These are phyloP conservation scores for Apophysomyces ossiformis DNA, from an alignment of 371 early-diverging fungal species.

Conservation along the genomic window DNA sequence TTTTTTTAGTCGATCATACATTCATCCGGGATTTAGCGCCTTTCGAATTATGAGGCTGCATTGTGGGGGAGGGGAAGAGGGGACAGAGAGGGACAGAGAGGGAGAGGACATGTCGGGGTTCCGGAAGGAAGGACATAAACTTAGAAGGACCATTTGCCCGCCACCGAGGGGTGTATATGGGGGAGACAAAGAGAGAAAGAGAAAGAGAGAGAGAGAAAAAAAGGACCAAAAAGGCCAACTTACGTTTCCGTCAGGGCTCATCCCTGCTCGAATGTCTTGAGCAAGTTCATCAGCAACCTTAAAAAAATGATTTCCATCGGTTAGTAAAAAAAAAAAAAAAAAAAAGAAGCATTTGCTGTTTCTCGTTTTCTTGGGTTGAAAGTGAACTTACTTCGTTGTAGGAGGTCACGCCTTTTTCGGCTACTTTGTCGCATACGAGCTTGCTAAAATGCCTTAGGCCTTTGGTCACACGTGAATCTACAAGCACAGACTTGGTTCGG, in stretches of 20 bases:
- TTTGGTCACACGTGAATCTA: conserved; percentile 29
- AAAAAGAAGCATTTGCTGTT: conserved; percentile 15
- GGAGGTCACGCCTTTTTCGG: conserved; percentile 62
- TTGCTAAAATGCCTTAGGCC: conserved; percentile 68
- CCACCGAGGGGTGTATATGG: too few relatives aligned
- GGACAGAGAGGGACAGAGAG: too few relatives aligned
- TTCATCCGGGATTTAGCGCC: too few relatives aligned
- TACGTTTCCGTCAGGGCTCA: conserved; percentile 8
- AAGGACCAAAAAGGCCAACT: background rate
- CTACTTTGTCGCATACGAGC: conserved; percentile 70
- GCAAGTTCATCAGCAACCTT: conserved; percentile 32
- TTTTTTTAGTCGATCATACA: too few relatives aligned
- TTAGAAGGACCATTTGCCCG: too few relatives aligned
- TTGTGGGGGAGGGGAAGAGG: too few relatives aligned
- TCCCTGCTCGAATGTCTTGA: conserved; percentile 22
- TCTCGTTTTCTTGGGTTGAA: too few relatives aligned
- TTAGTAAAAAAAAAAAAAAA: conserved; percentile 16
- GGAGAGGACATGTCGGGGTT: too few relatives aligned
- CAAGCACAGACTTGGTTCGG: conserved; percentile 17
- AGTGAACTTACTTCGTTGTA: conserved; percentile 56
- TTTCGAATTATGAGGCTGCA: too few relatives aligned
- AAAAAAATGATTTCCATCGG: conserved; percentile 14
- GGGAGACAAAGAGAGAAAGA: too few relatives aligned
- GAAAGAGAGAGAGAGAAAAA: too few relatives aligned
- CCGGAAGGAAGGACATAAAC: too few relatives aligned